Base-by-base conservation (phyloP, 2,329 filamentous ascomycete genomes). In the Bimuria novae-zelandiae region DNA sequence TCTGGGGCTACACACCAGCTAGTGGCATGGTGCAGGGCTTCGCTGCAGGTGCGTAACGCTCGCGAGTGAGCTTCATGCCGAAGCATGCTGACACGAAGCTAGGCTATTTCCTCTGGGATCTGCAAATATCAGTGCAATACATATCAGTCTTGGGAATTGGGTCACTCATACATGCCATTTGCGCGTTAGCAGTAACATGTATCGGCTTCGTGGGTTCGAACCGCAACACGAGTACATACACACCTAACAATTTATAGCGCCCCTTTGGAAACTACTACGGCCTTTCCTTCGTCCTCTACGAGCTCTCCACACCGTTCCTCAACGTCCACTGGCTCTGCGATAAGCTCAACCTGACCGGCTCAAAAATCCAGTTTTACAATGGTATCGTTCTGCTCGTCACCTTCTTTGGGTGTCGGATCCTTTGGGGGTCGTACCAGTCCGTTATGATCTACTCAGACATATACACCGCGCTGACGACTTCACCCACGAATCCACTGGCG, bases 301-400 rank as follows among this genome's bases (percentile, higher is more conserved):
- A 94, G 74, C 82, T 94, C 16, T 92, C 89, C 11, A 89, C 88
- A 1, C 89, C 90, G 2, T 92, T 94, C 73, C 81, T 94, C 55
- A 94, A 94, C 70, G 81, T 93, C 67, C 90, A 94, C 78, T 94
- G 90, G 90, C 93, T 94, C 78, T 89, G 89, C 75, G 90, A 94
- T 77, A 94, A 94, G 77, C 76, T 93, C 39, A 81, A 84, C 63
- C 84, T 90, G 79, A 94, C 90, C 1, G 90, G 90, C 22, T 86
- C 87, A 16, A 80, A 79, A 52, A 76, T 84, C 17, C 90, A 94
- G 75, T 81, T 92, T 14, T 87, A 89, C 75, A 93, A 94, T 64
- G 90, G 90, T 59, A 79, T 91, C 54, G 72, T 84, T 47, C 82
- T 94, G 3, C 82, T 92, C 41, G 74, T 79, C 55, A 89, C 83